Evolutionary conservation across 163 green algal genomes (phyloP), one percentile per base, ranked within the genome.

Genomic region (Prototheca stagnorum): DNA sequence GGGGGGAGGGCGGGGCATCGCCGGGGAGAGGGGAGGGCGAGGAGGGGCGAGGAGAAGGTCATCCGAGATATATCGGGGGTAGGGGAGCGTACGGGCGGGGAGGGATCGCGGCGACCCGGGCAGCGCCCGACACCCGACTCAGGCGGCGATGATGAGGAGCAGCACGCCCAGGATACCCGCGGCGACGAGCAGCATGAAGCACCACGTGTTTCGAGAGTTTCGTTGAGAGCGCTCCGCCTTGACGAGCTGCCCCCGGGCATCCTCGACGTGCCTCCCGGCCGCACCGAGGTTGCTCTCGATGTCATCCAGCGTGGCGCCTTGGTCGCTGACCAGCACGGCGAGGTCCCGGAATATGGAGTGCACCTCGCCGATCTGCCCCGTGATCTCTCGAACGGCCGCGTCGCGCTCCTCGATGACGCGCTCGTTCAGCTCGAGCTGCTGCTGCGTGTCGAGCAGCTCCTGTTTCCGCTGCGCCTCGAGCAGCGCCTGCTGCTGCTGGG

Each of bases 331-430:
- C 40, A 96, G 68, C 57, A 93, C 81, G 4, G 86, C 86, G 37
- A 96, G 67, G 70, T 96, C 86, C 65, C 91, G 72, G 66, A 95
- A 93, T 54, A 95, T 93, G 64, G 93, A 77, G 39, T 93, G 80
- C n/a, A 96, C 86, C 62, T 96, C 86, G 2, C 73, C 76, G 35
- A 95, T 95, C 61, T 95, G 79, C 29, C 75, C 70, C 56, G 81
- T 64, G 35, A 95, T 94, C 47, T 93, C 78, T 7, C 48, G 52
- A 19, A 95, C 93, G 25, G 81, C 86, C 22, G 71, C 44, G 42
- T 96, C 86, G n/a, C 87, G 64, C 63, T 96, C 87, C 50, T 86
- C 76, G 47, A 96, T 95, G 9, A 96, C 46, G 4, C 77, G 79
- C 58, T 93, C 78, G 54, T 96, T 89, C 59, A 84, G 90, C n/a